phyloP scores from a whole-genome alignment of 2,329 filamentous ascomycete species.

The Fusarium duplospermum region DNA sequence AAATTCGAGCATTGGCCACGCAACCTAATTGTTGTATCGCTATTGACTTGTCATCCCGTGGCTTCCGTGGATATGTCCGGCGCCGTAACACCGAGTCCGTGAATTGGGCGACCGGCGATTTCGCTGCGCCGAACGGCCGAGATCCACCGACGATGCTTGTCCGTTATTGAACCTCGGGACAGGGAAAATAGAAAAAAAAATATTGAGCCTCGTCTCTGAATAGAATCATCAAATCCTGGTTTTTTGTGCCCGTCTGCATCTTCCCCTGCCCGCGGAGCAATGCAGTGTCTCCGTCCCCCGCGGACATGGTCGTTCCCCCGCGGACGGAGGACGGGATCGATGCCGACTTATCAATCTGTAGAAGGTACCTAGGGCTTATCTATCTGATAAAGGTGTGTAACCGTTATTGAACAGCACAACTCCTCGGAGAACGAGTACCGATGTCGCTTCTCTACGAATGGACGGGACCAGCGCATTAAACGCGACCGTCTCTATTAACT shows the following conservation, averaged over 20 bases:
- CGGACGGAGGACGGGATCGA: neutral
- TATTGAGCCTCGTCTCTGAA: neutral
- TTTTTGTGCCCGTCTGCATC: neutral
- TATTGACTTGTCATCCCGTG: neutral
- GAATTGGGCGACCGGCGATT: conserved; percentile 32
- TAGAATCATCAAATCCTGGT: neutral
- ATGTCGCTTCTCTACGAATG: too few relatives aligned
- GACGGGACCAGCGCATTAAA: neutral
- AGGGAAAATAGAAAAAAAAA: neutral
- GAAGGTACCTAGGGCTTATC: conserved; percentile 20
- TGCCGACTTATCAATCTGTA: conserved; percentile 33
- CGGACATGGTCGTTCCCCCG: neutral
- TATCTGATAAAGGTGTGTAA: conserved; percentile 20
- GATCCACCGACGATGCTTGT: conserved; percentile 12
- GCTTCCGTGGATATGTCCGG: conserved; percentile 12
- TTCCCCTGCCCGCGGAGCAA: neutral
- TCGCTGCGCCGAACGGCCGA: conserved; percentile 17
- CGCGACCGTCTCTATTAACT: conserved; percentile 20
- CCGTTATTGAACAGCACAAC: conserved; percentile 8
- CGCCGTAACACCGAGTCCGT: conserved; percentile 30
- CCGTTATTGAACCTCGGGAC: neutral
- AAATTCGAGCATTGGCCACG: neutral
- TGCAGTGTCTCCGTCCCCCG: neutral
- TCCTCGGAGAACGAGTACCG: conserved; percentile 13
- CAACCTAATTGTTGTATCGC: neutral